Conservation (phyloP, 2,329 filamentous ascomycete species). For the Aureobasidium melanogenum region DNA sequence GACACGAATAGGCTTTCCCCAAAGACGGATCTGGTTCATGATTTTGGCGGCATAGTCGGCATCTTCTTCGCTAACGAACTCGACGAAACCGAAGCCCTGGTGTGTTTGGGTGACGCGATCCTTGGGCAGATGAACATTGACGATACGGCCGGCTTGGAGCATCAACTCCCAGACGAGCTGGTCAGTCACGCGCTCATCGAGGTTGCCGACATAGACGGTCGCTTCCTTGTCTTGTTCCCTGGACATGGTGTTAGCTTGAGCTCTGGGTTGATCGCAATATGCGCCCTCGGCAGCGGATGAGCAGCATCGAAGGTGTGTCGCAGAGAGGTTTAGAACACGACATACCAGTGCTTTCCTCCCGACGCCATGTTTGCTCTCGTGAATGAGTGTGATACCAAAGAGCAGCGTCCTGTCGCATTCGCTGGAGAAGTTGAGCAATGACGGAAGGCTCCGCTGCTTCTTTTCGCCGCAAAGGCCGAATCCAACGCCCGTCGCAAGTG, state of each 20-base stretch:
- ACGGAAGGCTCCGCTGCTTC: neutral
- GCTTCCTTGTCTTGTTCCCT: conserved; percentile 98
- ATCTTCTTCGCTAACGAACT: conserved; percentile 91
- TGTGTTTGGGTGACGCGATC: conserved; percentile 95
- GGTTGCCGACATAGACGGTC: conserved; percentile 95
- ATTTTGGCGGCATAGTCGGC: conserved; percentile 94
- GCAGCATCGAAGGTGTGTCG: neutral
- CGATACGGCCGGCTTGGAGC: conserved; percentile 89
- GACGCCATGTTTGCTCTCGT: conserved; percentile 49
- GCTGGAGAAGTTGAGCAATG: neutral
- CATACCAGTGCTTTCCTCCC: conserved; percentile 64
- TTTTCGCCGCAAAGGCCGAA: conserved; percentile 9
- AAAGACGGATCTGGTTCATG: conserved; percentile 91
- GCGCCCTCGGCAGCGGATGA: neutral
- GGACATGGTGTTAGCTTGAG: conserved; percentile 6
- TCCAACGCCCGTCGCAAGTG: neutral
- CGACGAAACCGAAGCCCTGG: conserved; percentile 97
- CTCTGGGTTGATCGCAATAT: neutral
- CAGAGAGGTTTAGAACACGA: neutral
- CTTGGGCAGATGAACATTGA: conserved; percentile 96
- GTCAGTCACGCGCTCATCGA: conserved; percentile 91
- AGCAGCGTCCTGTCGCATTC: neutral
- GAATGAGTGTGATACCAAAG: neutral
- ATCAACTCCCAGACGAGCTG: conserved; percentile 94
- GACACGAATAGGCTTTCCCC: conserved; percentile 88